Base-by-base conservation (phyloP, 768 basidiomycete genomes). In the Coprinopsis marcescibilis region DNA sequence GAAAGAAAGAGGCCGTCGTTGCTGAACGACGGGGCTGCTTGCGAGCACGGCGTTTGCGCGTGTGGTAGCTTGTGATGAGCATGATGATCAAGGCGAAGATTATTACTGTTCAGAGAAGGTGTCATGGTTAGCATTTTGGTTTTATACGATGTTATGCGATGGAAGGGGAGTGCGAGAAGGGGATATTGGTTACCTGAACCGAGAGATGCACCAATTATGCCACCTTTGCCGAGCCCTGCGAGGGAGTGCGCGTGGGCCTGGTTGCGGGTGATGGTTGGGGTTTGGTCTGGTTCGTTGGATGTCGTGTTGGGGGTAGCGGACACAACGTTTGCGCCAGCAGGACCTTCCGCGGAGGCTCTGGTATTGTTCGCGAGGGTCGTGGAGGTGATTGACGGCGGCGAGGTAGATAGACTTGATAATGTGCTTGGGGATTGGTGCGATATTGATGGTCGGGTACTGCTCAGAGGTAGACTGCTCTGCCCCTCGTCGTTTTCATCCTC, bases 21-120 rank as follows among this genome's bases (percentile, higher is more conserved):
- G 47, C 42, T 10, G 54, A 52, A 1, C 57, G 53, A 32, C 52
- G 48, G 13, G 58, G 57, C 32, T 51, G 52, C 30, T 56, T 58
- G 11, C 46, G 51, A 13, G 57, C 50, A 14, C 52, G 54, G 26
- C 59, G 58, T 30, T 45, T 39, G 26, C 59, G 51, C 14, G 49
- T 57, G 24, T 51, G 45, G 26, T 49, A 53, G 15, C 48, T 53
- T 17, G 54, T 36, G 30, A 60, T 27, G 21, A 57, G 27, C 48
- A 60, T 60, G 10, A 53, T 26, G 3, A 52, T 20, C 21, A 60
- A 37, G 8, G 51, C 55, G 20, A 48, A 12, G 33, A 59, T 45
- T 26, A 60, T 46, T n/a, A 57, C 62, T 60, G 38, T 1, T 30
- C n/a, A n/a, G 13, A 39, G 43, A 25, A 24, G 15, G 30, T 27